Conservation (phyloP, 2,329 filamentous ascomycete genomes). For the Ascochyta viciae-villosae region DNA sequence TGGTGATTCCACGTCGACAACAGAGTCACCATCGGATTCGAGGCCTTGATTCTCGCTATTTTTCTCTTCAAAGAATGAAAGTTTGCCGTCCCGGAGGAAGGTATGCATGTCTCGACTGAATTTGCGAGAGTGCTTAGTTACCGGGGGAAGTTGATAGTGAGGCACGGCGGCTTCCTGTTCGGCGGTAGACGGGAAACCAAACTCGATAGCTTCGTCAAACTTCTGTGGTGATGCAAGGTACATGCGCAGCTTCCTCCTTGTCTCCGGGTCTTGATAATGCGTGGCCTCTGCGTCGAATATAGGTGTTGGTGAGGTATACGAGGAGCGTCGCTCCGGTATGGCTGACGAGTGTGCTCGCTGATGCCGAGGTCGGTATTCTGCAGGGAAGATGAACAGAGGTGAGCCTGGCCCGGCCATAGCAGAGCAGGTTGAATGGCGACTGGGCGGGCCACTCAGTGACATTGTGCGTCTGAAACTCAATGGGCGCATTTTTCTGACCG, state of each 20-base stretch:
- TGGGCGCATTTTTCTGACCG: conserved; percentile 55
- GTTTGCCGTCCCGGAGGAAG: conserved; percentile 65
- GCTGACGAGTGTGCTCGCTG: conserved; percentile 42
- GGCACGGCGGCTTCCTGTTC: conserved; percentile 28
- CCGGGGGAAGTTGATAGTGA: conserved; percentile 43
- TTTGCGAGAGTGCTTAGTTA: conserved; percentile 48
- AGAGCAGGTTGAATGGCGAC: conserved; percentile 61
- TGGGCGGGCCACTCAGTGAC: conserved; percentile 72
- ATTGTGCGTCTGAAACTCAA: conserved; percentile 59
- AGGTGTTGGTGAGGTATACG: conserved; percentile 34
- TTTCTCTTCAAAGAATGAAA: conserved; percentile 51
- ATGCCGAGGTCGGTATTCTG: conserved; percentile 34
- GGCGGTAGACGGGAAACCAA: conserved; percentile 77
- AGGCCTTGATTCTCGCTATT: conserved; percentile 40
- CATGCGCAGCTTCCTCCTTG: conserved; percentile 81
- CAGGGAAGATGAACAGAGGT: conserved; percentile 30
- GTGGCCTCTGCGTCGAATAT: conserved; percentile 72
- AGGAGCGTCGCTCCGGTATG: conserved; percentile 37
- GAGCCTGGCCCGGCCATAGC: conserved; percentile 55
- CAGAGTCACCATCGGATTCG: conserved; percentile 43
- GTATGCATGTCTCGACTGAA: conserved; percentile 63
- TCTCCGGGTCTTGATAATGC: conserved; percentile 90
- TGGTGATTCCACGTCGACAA: conserved; percentile 45
- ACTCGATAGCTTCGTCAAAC: conserved; percentile 94
- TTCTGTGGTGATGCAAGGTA: conserved; percentile 91